Conservation (phyloP, 495 filamentous ascomycete species). For the Pseudomonodictys pantanalensis region DNA sequence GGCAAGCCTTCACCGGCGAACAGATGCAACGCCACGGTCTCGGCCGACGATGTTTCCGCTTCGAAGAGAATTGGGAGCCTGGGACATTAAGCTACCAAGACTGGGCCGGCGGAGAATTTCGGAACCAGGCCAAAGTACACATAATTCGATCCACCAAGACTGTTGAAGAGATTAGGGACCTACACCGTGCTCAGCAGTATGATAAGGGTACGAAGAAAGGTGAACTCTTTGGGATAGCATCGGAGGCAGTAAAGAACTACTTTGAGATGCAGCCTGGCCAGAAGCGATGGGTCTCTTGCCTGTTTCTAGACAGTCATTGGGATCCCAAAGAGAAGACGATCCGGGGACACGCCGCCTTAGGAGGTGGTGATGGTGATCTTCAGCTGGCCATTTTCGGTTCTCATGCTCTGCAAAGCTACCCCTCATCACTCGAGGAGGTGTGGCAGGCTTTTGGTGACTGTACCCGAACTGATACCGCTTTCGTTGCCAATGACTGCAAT, state of each 20-base stretch:
- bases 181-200: constrained; percentile 79
- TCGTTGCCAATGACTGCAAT: constrained; percentile 78
- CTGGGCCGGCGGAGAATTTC: constrained; percentile 62
- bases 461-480: constrained; percentile 76
- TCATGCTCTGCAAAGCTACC: constrained; percentile 84
- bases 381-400: constrained; percentile 88
- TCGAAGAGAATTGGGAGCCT: constrained; percentile 89
- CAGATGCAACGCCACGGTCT: constrained; percentile 89
- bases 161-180: constrained; percentile 73
- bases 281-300: constrained; percentile 77
- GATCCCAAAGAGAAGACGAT: constrained; percentile 66
- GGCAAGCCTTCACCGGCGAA: constrained; percentile 93
- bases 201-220: constrained; percentile 61
- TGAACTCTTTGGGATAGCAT: constrained; percentile 71
- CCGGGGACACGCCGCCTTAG: constrained; percentile 77
- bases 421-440: constrained; percentile 77
- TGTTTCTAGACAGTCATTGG: constrained; percentile 86
- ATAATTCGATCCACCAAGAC: constrained; percentile 79
- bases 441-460: constrained; percentile 84
- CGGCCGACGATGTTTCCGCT: constrained; percentile 77
- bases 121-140: constrained; percentile 86
- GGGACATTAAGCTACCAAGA: constrained; percentile 74
- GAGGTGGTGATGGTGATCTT: constrained; percentile 64
- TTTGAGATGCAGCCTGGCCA: constrained; percentile 72
- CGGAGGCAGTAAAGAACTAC: constrained; percentile 69